These are phyloP conservation scores for Debaryomyces udenii DNA, from an alignment of 1,139 yeast species.

Conservation along the genomic window DNA sequence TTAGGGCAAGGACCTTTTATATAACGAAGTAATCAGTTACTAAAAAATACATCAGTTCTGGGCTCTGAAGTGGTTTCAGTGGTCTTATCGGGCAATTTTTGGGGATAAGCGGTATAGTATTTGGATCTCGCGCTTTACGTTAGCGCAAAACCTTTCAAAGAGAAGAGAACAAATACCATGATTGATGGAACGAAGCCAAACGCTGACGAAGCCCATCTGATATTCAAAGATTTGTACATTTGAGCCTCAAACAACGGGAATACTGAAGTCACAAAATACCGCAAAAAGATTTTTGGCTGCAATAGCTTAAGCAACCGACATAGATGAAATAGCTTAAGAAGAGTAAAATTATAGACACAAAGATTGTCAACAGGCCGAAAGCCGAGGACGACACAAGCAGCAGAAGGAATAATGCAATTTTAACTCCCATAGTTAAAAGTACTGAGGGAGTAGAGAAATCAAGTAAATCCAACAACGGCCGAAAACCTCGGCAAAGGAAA, in stretches of 20 bases:
- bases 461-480: constrained; percentile 71
- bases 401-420: constrained; percentile 84
- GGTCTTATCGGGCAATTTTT: constrained; percentile 31
- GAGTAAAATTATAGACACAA: constrained; percentile 74
- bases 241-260: constrained; percentile 51
- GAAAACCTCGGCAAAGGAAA: constrained; percentile 69
- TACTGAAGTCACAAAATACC: constrained; percentile 68
- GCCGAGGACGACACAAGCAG: constrained; percentile 77
- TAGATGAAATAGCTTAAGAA: constrained; percentile 68
- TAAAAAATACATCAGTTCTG: no score
- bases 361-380: constrained; percentile 71
- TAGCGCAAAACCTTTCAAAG: constrained; percentile 35
- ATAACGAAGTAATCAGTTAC: neutral
- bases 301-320: constrained; percentile 71
- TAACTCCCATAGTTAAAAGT: constrained; percentile 78
- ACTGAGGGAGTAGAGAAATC: constrained; percentile 61
- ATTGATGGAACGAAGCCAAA: constrained; percentile 38
- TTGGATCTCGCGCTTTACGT: constrained; percentile 55
- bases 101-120: constrained; percentile 55
- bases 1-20: no score
- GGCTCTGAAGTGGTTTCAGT: neutral
- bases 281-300: constrained; percentile 77
- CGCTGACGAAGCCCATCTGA: constrained; percentile 42
- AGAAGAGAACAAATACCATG: constrained; percentile 43
- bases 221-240: constrained; percentile 41